phyloP scores from a whole-genome alignment of 176 grass and related monocot genomes.

The Musa schizocarpa region DNA sequence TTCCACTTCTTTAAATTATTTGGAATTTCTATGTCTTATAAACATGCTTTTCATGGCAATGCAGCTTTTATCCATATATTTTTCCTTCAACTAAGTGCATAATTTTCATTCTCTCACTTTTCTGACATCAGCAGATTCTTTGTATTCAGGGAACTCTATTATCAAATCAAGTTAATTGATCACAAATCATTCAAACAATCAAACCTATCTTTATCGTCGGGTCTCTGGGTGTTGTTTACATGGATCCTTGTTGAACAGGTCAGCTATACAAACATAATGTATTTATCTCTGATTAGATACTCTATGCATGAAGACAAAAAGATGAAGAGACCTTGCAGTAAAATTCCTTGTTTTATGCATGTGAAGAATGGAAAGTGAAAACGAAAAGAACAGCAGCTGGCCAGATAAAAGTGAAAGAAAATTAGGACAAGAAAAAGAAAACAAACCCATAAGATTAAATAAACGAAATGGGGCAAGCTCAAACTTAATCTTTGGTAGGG shows the following conservation, averaged over 20 bases:
- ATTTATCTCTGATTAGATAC: not conserved
- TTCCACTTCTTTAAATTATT: not conserved
- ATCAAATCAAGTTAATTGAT: not conserved
- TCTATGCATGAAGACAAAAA: not conserved
- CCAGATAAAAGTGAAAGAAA: not conserved
- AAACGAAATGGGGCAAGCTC: conserved; percentile 69
- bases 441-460: conserved; percentile 92
- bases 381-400: not conserved
- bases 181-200: not conserved
- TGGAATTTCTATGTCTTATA: no score
- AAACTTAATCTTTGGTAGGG: conserved; percentile 89
- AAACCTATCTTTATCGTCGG: not conserved
- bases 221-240: not conserved
- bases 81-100: not conserved
- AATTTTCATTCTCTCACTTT: not conserved
- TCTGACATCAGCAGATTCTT: not conserved
- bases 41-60: no score
- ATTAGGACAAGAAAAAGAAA: conserved; percentile 1
- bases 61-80: no score
- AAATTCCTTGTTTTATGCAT: not conserved
- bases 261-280: not conserved
- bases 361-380: not conserved
- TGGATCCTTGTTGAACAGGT: not conserved
- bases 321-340: not conserved
- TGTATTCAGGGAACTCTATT: not conserved